Evolutionary conservation across 2,329 filamentous ascomycete genomes (phyloP).

Genomic region (Colletotrichum lentis): DNA sequence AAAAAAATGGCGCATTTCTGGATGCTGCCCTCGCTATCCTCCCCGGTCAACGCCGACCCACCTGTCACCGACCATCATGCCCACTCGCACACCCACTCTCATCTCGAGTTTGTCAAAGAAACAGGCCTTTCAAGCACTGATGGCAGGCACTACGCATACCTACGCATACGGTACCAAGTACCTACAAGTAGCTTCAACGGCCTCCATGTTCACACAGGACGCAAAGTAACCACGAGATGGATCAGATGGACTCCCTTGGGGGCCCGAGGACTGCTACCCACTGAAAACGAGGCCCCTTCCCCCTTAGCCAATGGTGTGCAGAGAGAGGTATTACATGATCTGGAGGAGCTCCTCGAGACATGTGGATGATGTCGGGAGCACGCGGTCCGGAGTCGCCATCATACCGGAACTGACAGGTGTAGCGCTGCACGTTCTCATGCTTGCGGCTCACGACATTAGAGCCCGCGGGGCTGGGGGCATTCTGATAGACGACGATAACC

Average conservation of each 20-base stretch:
- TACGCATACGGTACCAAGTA: too few relatives aligned
- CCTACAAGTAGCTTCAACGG: conserved; percentile 27
- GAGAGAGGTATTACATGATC: too few relatives aligned
- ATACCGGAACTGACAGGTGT: neutral
- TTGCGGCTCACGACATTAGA: neutral
- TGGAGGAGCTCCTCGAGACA: neutral
- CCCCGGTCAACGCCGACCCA: conserved; percentile 3
- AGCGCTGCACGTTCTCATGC: neutral
- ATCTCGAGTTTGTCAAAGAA: conserved; percentile 19
- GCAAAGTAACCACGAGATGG: conserved; percentile 18
- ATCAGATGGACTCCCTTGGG: neutral
- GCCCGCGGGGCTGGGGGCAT: neutral
- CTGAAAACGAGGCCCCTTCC: conserved; percentile 13
- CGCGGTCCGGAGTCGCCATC: neutral
- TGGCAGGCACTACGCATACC: too few relatives aligned
- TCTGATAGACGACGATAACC: neutral
- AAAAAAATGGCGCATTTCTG: conserved; percentile 36
- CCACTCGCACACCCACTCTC: conserved; percentile 32
- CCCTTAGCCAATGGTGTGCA: too few relatives aligned
- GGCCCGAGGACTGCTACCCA: conserved; percentile 8
- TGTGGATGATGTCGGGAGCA: neutral
- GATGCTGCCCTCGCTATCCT: neutral
- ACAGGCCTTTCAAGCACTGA: neutral
- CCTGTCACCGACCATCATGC: conserved; percentile 7
- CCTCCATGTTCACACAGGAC: conserved; percentile 2